A percentile compares a stretch with the other conserved stretches of the same genome.
phyloP scores from a whole-genome alignment of 164 flowering plant species.

The Euptelea pleiosperma region DNA sequence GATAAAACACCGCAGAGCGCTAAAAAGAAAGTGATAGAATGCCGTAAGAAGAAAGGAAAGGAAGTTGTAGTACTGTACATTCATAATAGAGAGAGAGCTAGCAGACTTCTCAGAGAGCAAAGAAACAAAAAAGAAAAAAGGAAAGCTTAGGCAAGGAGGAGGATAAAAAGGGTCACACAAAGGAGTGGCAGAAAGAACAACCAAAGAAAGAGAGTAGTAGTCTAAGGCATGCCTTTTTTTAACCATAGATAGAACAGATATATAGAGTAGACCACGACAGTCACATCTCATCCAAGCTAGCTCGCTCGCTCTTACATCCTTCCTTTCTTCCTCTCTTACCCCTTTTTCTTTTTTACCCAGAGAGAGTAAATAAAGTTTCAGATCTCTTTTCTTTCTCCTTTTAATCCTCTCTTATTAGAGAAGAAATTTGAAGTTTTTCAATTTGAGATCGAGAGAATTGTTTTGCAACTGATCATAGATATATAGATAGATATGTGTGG shows the following conservation, averaged over 20 bases:
- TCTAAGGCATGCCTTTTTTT: constrained; percentile 8
- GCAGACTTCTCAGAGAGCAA: no score
- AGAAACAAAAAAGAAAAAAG: constrained; percentile 13
- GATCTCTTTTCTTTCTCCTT: no score
- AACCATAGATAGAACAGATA: background rate
- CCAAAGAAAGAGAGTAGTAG: constrained; percentile 15
- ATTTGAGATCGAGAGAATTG: constrained; percentile 1
- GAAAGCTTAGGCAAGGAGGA: constrained; percentile 14
- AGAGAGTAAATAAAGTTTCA: no score
- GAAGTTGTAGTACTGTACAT: constrained; percentile 20
- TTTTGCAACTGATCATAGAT: no score
- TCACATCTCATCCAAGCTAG: constrained; percentile 11
- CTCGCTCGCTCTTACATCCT: constrained; percentile 10
- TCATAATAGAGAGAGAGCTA: constrained; percentile 1
- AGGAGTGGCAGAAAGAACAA: constrained; percentile 32
- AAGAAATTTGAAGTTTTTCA: background rate
- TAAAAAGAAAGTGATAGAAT: constrained; percentile 25
- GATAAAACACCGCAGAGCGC: background rate
- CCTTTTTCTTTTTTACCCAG: no score
- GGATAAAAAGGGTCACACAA: constrained; percentile 39
- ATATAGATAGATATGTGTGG: constrained; percentile 27
- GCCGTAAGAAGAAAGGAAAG: constrained; percentile 88
- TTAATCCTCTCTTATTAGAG: background rate
- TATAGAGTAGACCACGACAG: background rate
- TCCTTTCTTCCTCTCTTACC: background rate